phyloP scores from a whole-genome alignment of 768 basidiomycete genomes.

The Termitomyces sp. region DNA sequence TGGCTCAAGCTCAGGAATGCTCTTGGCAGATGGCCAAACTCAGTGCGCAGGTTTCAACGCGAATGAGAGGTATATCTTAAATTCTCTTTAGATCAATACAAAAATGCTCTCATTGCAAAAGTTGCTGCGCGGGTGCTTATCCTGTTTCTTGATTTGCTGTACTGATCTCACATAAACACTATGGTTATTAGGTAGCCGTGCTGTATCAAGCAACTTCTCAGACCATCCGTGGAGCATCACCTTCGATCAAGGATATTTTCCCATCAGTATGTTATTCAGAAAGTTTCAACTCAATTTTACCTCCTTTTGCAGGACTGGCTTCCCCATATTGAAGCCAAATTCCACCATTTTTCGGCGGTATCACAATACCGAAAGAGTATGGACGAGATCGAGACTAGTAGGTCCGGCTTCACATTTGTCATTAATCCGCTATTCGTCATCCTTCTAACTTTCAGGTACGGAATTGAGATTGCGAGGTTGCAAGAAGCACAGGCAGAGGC shows the following conservation, averaged over 20 bases:
- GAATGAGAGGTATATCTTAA: conserved; percentile 13
- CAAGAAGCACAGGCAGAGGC: conserved; percentile 63
- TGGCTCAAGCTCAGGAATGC: conserved; percentile 96
- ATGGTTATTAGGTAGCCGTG: conserved; percentile 47
- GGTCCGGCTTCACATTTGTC: conserved; percentile 33
- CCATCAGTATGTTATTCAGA: conserved; percentile 47
- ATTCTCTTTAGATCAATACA: conserved; percentile 53
- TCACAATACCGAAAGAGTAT: conserved; percentile 86
- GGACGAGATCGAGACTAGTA: conserved; percentile 80
- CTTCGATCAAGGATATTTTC: conserved; percentile 45
- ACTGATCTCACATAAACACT: not conserved
- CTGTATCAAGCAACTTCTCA: conserved; percentile 57
- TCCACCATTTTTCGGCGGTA: conserved; percentile 83
- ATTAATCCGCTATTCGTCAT: not conserved
- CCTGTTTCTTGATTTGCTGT: not conserved
- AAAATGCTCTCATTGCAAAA: conserved; percentile 82
- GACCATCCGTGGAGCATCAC: conserved; percentile 41
- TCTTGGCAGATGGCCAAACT: conserved; percentile 91
- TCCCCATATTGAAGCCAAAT: conserved; percentile 79
- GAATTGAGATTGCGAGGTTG: conserved; percentile 81
- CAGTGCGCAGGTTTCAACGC: conserved; percentile 45
- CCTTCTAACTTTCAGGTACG: conserved; percentile 58
- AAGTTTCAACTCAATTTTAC: not conserved
- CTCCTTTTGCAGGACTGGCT: conserved; percentile 62
- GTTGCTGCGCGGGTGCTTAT: conserved; percentile 65